phyloP scores from a whole-genome alignment of 2,329 filamentous ascomycete genomes.

The Colletotrichum costaricense region DNA sequence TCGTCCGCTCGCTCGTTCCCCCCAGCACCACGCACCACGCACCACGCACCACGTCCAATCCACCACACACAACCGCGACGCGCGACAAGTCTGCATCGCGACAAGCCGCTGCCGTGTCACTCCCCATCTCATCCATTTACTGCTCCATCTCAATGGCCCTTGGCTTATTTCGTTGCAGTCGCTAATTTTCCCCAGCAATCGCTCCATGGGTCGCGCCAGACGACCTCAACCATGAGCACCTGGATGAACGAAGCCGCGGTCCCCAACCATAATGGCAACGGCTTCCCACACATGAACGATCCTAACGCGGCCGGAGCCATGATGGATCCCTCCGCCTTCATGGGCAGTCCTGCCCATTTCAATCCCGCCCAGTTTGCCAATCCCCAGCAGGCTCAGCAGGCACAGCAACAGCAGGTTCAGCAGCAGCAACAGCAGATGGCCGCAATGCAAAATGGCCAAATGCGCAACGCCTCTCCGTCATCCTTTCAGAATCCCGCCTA shows the following conservation, averaged over 20 bases:
- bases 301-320: constrained; percentile 66
- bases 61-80: constrained; percentile 43
- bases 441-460: constrained; percentile 82
- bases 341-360: constrained; percentile 70
- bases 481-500: constrained; percentile 83
- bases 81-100: constrained; percentile 34
- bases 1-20: constrained; percentile 28
- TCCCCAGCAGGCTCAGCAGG: constrained; percentile 50
- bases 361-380: constrained; percentile 67
- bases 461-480: constrained; percentile 81
- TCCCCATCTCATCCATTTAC: constrained; percentile 39
- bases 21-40: constrained; percentile 5
- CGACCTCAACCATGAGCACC: constrained; percentile 72
- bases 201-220: constrained; percentile 60
- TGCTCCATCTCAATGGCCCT: constrained; percentile 56
- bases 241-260: constrained; percentile 78
- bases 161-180: constrained; percentile 52
- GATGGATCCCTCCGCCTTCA: constrained; percentile 75
- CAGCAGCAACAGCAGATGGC: constrained; percentile 60
- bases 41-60: constrained; percentile 42
- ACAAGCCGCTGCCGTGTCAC: constrained; percentile 54
- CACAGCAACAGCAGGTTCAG: constrained; percentile 35
- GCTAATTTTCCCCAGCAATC: constrained; percentile 58
- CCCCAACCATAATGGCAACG: constrained; percentile 77
- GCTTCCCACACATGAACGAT: constrained; percentile 74